A percentile compares a stretch with the other conserved stretches of the same genome.
Conservation (phyloP, 2,329 filamentous ascomycete species). For the Bipolaris zeicola region DNA sequence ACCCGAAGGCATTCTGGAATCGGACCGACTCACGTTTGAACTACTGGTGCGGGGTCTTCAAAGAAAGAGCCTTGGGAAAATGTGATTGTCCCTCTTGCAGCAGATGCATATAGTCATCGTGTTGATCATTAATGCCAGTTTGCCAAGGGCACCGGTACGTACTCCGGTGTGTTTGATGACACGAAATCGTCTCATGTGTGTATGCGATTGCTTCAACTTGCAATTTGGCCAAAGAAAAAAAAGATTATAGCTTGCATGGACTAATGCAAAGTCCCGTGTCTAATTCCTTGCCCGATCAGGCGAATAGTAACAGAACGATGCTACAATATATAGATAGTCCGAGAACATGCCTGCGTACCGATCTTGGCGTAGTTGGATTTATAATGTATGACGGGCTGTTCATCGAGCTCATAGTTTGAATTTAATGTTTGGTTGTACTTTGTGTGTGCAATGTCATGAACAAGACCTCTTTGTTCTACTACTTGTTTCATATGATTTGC, state of each 20-base stretch:
- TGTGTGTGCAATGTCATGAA: not conserved
- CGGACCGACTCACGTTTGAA: not conserved
- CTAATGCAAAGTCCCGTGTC: not conserved
- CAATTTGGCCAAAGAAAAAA: not conserved
- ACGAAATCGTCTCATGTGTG: not conserved
- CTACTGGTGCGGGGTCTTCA: not conserved
- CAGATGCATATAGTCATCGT: not conserved
- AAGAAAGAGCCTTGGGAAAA: no score
- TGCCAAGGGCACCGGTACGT: not conserved
- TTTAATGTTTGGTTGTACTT: no score
- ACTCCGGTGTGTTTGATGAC: not conserved
- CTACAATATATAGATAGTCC: not conserved
- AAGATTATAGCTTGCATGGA: not conserved
- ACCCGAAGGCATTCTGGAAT: not conserved
- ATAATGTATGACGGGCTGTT: not conserved
- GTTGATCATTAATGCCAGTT: not conserved
- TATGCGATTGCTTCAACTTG: not conserved
- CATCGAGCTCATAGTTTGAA: not conserved
- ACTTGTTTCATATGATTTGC: not conserved
- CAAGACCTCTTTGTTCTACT: not conserved
- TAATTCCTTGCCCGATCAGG: not conserved
- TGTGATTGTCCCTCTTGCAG: not conserved
- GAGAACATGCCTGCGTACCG: not conserved
- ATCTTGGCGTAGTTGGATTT: not conserved
- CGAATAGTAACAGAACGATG: not conserved